phyloP scores from a whole-genome alignment of 2,329 filamentous ascomycete genomes.

The Apiospora sp. region DNA sequence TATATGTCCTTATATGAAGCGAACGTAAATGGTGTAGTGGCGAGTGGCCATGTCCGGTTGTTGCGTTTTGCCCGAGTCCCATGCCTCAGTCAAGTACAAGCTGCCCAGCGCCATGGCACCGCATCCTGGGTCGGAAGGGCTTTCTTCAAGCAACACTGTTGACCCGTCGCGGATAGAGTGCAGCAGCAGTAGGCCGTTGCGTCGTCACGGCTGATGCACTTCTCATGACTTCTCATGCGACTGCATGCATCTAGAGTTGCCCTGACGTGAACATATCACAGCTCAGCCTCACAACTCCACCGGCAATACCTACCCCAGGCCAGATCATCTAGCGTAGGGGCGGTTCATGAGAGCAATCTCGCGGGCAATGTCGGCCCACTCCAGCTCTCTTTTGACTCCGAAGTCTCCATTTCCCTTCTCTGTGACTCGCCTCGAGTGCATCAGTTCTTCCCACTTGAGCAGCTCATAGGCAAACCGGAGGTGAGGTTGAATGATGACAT shows the following conservation, averaged over 20 bases:
- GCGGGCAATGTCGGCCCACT: conserved; percentile 87
- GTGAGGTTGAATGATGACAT: conserved; percentile 98
- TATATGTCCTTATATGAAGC: conserved; percentile 10
- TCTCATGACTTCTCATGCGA: background rate
- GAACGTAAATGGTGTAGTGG: background rate
- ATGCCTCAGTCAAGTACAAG: background rate
- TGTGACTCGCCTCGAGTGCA: conserved; percentile 62
- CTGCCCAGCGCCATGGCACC: background rate
- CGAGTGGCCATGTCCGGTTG: background rate
- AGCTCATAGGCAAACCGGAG: conserved; percentile 94
- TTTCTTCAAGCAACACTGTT: background rate
- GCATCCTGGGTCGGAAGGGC: background rate
- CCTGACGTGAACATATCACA: background rate
- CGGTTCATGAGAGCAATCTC: conserved; percentile 97
- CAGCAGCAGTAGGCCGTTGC: background rate
- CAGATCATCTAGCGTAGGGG: conserved; percentile 76
- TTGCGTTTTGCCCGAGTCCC: background rate
- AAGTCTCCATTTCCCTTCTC: conserved; percentile 46
- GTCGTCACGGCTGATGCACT: background rate
- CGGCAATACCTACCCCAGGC: background rate
- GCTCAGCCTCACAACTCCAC: background rate
- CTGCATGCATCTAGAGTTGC: background rate
- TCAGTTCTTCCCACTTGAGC: conserved; percentile 90
- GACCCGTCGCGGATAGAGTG: background rate
- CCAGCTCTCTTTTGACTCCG: conserved; percentile 76